Base-by-base conservation (phyloP, 2,329 filamentous ascomycete species). In the Pyrenophora tritici-repentis region DNA sequence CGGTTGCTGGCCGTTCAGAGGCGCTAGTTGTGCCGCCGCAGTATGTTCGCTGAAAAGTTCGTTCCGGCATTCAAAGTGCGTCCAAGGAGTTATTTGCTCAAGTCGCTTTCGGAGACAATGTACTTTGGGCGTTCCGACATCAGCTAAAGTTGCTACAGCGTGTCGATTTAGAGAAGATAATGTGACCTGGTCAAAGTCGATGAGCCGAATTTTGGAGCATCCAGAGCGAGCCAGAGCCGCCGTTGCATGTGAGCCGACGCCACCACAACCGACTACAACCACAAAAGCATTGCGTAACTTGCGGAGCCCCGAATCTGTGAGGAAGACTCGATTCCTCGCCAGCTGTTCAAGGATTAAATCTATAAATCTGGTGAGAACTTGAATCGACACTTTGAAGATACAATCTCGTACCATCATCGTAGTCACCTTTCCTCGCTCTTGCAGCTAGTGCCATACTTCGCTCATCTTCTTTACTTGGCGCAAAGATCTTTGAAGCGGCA, bases 141-240 rank as follows among this genome's bases (percentile, higher is more conserved):
- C 94, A 13, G 91, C 90, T 6, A 97, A 80, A 0, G 93, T 97
- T 4, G 94, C 94, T 1, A 99, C 88, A 7, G 94, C 91, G 75
- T 99, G 94, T n/a, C 94, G 82, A 73, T 99, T 99, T 47, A 99
- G 78, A 3, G 91, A 96, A 58, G 90, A 96, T 37, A 99, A 80
- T 0, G 92, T 96, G 29, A 99, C 93, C 80, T 99, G 94, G 72
- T 99, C 94, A 71, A 99, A 99, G 74, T 99, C 94, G 61, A 99
- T 86, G 32, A 99, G 83, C 1, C 94, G 87, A 47, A 99, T 81
- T 63, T 86, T 87, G n/a, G 88, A 87, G 36, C 96, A 91, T 26
- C 94, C 94, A 0, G 92, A 96, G 24, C 94, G 87, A 4, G 91
- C 88, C 24, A 99, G 84, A 3, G 94, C 87, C 1, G 92, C 87